These are phyloP conservation scores for Phaeosphaeriaceae sp. DNA, from an alignment of 2,329 filamentous ascomycete species.

Conservation along the genomic window DNA sequence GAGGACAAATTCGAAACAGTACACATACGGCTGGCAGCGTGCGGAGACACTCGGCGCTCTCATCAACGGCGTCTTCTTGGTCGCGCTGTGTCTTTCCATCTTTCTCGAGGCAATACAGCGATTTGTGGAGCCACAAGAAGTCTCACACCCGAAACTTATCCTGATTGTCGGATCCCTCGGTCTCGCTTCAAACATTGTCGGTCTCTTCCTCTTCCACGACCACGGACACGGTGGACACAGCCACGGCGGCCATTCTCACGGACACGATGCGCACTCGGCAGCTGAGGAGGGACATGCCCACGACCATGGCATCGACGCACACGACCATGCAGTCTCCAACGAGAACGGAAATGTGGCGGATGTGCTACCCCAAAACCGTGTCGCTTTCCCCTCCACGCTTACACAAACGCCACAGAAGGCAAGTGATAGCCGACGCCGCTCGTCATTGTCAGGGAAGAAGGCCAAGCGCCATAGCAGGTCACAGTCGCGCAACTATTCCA, in stretches of 20 bases:
- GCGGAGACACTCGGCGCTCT: constrained; percentile 96
- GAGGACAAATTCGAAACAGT: constrained; percentile 82
- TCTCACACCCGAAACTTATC: constrained; percentile 84
- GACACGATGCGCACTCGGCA: constrained; percentile 52
- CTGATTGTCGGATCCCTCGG: constrained; percentile 88
- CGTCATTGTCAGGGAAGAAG: constrained; percentile 40
- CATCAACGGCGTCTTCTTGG: constrained; percentile 96
- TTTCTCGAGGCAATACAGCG: constrained; percentile 93
- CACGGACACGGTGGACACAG: constrained; percentile 90
- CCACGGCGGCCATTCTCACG: constrained; percentile 69
- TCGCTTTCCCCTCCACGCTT: constrained; percentile 56
- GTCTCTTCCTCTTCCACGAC: constrained; percentile 90
- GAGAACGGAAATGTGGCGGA: constrained; percentile 68
- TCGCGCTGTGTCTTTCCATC: constrained; percentile 94
- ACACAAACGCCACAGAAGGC: constrained; percentile 20
- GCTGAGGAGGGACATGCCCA: constrained; percentile 62
- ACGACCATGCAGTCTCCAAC: constrained; percentile 59
- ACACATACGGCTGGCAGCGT: constrained; percentile 97
- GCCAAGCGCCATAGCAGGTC: constrained; percentile 68
- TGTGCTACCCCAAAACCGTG: constrained; percentile 68
- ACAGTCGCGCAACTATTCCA: constrained; percentile 61
- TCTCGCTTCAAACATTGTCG: constrained; percentile 85
- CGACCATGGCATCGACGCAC: constrained; percentile 53
- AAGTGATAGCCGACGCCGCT: constrained; percentile 31
- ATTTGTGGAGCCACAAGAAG: constrained; percentile 88